Evolutionary conservation across 2,329 filamentous ascomycete genomes (phyloP).

Genomic region (Aspergillus ibericus): DNA sequence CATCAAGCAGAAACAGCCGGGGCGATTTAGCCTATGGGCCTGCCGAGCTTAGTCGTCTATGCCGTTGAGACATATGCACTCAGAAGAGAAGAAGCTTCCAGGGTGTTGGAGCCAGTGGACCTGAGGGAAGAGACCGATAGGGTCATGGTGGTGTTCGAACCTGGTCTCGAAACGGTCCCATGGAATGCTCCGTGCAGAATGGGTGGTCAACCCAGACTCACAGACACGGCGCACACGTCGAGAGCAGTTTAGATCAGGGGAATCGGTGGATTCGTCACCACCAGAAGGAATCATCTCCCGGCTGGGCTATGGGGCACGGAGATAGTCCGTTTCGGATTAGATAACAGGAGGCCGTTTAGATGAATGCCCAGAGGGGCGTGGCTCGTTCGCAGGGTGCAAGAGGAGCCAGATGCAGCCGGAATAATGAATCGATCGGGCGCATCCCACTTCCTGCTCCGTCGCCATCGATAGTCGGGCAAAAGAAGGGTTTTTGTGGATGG

Average conservation of each 20-base stretch:
- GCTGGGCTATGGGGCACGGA: not conserved
- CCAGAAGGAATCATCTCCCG: not conserved
- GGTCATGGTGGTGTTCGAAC: not conserved
- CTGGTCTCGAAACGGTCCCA: slow-evolving; percentile 6
- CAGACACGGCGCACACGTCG: not conserved
- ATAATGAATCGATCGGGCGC: not conserved
- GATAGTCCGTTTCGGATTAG: slow-evolving; percentile 6
- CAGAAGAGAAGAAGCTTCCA: not conserved
- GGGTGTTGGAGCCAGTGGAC: not conserved
- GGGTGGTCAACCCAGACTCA: not conserved
- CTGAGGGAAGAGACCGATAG: slow-evolving; percentile 5
- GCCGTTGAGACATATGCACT: slow-evolving; percentile 1
- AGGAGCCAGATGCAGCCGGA: not conserved
- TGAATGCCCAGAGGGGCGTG: not conserved
- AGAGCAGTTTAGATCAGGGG: not conserved
- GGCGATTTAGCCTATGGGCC: not conserved
- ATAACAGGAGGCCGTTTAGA: slow-evolving; percentile 1
- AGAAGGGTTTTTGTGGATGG: not conserved
- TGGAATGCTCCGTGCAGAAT: slow-evolving; percentile 4
- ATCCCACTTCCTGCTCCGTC: not conserved
- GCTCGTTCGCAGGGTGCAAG: not conserved
- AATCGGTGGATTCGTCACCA: slow-evolving; percentile 6
- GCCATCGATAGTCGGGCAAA: not conserved
- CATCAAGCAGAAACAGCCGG: slow-evolving; percentile 7
- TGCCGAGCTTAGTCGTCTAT: not conserved